Percentiles rank a stretch among this genome's conserved stretches.
phyloP scores from a whole-genome alignment of 78 protist species.

The Isochrysis galbana region DNA sequence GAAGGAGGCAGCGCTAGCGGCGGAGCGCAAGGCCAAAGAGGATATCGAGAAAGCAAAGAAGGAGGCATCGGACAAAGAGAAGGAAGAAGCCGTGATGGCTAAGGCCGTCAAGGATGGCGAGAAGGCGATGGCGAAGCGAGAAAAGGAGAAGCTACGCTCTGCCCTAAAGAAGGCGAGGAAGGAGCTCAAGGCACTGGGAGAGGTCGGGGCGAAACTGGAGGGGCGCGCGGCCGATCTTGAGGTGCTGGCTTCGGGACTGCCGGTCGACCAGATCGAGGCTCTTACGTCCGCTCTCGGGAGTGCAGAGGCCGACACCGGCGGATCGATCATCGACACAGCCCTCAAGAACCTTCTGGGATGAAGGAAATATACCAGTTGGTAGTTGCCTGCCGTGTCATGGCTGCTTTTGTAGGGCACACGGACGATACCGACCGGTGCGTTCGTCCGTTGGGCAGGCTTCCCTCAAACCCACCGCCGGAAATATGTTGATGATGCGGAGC shows the following conservation, averaged over 20 bases:
- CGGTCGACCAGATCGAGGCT: background rate
- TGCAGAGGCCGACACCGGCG: too few species aligned
- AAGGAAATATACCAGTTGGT: too few species aligned
- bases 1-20: background rate
- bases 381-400: too few species aligned
- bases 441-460: too few species aligned
- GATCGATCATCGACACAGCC: too few species aligned
- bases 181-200: background rate
- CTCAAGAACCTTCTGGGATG: too few species aligned
- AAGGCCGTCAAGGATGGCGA: background rate
- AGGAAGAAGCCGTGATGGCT: background rate
- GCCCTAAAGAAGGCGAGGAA: slow-evolving; percentile 21
- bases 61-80: too few species aligned
- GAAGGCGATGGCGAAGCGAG: background rate
- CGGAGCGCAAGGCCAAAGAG: background rate
- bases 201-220: background rate
- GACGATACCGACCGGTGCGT: too few species aligned
- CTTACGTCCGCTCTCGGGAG: background rate
- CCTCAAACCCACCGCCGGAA: too few species aligned
- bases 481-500: too few species aligned
- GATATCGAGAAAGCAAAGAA: too few species aligned
- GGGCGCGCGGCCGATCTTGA: background rate
- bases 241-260: background rate
- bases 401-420: too few species aligned
- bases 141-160: background rate